Conservation (phyloP, 352 stramenopile genomes). For the Phytophthora uliginosa region DNA sequence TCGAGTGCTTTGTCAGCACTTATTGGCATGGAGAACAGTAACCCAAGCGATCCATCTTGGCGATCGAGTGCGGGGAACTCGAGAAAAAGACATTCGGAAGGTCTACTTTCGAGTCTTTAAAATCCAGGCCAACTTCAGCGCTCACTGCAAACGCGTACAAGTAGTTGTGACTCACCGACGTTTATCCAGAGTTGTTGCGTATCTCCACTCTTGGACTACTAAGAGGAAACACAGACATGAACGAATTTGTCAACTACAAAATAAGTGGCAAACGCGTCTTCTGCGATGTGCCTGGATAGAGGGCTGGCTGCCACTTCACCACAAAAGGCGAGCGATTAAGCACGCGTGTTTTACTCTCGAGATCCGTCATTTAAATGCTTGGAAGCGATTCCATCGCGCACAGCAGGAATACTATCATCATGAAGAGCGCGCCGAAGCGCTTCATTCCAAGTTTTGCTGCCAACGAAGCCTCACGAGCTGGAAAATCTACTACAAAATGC, state of each 20-base stretch:
- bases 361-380: constrained; percentile 17
- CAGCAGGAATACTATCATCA: constrained; percentile 4
- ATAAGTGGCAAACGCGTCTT: constrained; percentile 22
- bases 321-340: constrained; percentile 10
- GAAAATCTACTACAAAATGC: constrained; percentile 24
- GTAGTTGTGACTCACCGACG: constrained; percentile 10
- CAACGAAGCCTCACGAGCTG: constrained; percentile 14
- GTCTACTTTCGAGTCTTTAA: constrained; percentile 30
- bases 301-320: constrained; percentile 30
- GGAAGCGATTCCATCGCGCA: constrained; percentile 18
- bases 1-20: constrained; percentile 29
- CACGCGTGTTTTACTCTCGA: constrained; percentile 1
- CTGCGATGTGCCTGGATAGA: constrained; percentile 23
- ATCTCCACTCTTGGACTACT: constrained; percentile 10
- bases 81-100: constrained; percentile 3
- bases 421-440: constrained; percentile 14
- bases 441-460: constrained; percentile 22
- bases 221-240: constrained; percentile 19
- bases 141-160: constrained; percentile 3
- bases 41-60: constrained; percentile 29
- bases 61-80: constrained; percentile 3
- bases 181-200: constrained; percentile 16
- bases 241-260: constrained; percentile 9
- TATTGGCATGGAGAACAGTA: constrained; percentile 32
- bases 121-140: constrained; percentile 6